Evolutionary conservation across 306 rosid genomes (phyloP).

Genomic region (Quercus dentata): DNA sequence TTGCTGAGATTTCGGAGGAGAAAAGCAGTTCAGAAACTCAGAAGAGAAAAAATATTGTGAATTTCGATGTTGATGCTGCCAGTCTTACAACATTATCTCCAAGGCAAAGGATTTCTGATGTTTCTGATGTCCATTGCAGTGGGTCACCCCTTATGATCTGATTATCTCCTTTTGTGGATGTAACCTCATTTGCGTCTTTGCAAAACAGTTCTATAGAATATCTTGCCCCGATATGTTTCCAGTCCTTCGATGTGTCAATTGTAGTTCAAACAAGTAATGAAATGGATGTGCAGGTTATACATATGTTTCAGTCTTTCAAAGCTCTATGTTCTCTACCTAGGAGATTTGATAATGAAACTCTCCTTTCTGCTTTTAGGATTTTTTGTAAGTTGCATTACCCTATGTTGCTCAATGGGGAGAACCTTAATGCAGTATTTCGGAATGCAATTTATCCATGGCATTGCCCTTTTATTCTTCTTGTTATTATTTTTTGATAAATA

Average conservation of each 20-base stretch:
- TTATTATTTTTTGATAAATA: too few species aligned
- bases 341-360: neutral
- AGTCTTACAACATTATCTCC: constrained; percentile 59
- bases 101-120: constrained; percentile 76
- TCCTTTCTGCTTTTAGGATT: neutral
- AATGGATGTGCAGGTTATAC: neutral
- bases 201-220: neutral
- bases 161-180: neutral
- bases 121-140: constrained; percentile 81
- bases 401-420: neutral
- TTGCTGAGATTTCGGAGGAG: constrained; percentile 76
- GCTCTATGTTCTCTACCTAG: neutral
- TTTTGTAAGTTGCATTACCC: neutral
- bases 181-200: neutral
- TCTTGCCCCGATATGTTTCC: neutral
- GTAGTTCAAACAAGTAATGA: neutral
- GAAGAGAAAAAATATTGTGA: constrained; percentile 70
- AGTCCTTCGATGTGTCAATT: neutral
- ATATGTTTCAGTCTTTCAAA: neutral
- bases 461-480: too few species aligned
- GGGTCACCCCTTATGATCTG: constrained; percentile 93
- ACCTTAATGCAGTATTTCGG: neutral
- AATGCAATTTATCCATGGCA: neutral
- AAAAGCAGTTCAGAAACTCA: constrained; percentile 55
- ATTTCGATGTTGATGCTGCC: constrained; percentile 69